Conservation (phyloP, 495 filamentous ascomycete genomes). For the Tuber aestivum region DNA sequence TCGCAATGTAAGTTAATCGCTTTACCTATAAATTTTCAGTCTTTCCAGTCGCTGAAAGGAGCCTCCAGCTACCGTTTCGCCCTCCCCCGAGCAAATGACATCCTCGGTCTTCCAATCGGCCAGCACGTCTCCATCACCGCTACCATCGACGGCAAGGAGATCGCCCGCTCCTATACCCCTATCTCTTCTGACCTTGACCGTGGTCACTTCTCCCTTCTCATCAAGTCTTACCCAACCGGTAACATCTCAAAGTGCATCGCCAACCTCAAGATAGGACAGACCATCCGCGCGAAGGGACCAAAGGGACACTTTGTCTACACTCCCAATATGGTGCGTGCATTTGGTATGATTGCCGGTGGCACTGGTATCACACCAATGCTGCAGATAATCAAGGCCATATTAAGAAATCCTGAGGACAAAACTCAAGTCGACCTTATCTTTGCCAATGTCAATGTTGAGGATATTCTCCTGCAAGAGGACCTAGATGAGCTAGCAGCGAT, state of each 20-base stretch:
- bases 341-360: constrained; percentile 97
- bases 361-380: constrained; percentile 98
- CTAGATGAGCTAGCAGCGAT: constrained; percentile 69
- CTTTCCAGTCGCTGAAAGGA: constrained; percentile 29
- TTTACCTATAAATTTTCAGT: neutral
- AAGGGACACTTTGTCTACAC: constrained; percentile 96
- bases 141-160: constrained; percentile 74
- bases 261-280: constrained; percentile 71
- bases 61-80: constrained; percentile 73
- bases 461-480: constrained; percentile 89
- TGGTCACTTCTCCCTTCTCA: constrained; percentile 93
- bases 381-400: constrained; percentile 85
- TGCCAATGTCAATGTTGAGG: constrained; percentile 87
- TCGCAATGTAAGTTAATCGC: constrained; percentile 63
- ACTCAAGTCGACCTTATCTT: constrained; percentile 92
- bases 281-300: constrained; percentile 81
- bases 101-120: constrained; percentile 93
- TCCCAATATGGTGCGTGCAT: constrained; percentile 86
- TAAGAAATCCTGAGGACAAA: constrained; percentile 69
- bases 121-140: constrained; percentile 97
- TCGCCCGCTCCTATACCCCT: constrained; percentile 93
- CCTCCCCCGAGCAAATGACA: constrained; percentile 66
- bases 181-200: constrained; percentile 85
- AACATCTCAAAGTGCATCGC: constrained; percentile 93
- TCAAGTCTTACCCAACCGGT: constrained; percentile 94